Evolutionary conservation across 495 filamentous ascomycete species (phyloP), one percentile per base, ranked within the genome.

Genomic region (Symbiotaphrina buchneri): DNA sequence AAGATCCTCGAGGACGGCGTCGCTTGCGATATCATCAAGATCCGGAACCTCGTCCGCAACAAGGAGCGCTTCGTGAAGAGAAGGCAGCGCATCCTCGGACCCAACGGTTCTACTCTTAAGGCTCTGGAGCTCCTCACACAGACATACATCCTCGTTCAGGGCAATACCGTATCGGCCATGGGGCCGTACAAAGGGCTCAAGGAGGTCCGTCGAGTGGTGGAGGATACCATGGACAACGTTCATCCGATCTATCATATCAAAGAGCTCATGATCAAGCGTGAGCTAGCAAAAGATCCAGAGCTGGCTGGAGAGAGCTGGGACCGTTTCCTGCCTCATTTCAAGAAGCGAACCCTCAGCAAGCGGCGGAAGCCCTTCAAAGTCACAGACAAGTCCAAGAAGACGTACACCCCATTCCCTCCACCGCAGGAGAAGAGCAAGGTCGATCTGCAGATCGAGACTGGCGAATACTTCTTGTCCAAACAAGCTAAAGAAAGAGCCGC

Each of bases 31-130:
- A 75, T 95, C 32, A 83, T 95, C 59, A 94, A 94, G 57, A 83
- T 94, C 45, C 57, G 74, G 38, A 83, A 70, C 43, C 63, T 91
- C 33, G 80, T 95, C 18, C 61, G 73, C 37, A 99, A 92, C 51
- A 94, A 93, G 52, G 85, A 95, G 39, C 78, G 84, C 24, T 99
- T 99, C 47, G 76, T 93, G 31, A 99, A 99, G 61, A 67, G 87
- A 21, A 68, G 87, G 29, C 87, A 97, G 52, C 62, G 87, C 31
- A 85, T 94, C 31, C 55, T 95, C 27, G 85, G 87, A 1, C 75
- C 79, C 8, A 70, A 71, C 41, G 79, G 80, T 19, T 73, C 66
- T 17, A 93, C 83, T 5, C 55, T 95, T 27, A 99, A 95, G 47
- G 90, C 87, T 5, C 57, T 99, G 27, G 84, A 99, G 52, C 64